phyloP scores from a whole-genome alignment of 2,329 filamentous ascomycete species.

The Cytospora leucostoma region DNA sequence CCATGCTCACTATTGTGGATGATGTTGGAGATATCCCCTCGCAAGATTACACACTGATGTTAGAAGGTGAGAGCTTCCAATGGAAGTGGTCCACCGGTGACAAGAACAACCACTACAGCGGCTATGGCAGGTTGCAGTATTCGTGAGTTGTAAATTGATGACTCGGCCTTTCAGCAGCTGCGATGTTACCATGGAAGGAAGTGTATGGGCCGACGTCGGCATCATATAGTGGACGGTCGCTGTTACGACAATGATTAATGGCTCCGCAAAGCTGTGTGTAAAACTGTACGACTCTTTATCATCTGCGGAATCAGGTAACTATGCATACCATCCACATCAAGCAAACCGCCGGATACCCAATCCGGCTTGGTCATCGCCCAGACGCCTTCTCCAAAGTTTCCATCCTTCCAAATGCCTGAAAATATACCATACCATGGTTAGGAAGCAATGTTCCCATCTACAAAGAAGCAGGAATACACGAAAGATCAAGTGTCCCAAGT shows the following conservation, averaged over 20 bases:
- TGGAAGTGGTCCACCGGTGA: neutral
- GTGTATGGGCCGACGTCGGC: neutral
- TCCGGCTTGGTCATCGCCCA: conserved; percentile 18
- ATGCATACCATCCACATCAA: conserved; percentile 12
- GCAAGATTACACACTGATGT: too few species aligned
- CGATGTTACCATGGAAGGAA: neutral
- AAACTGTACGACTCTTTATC: conserved; percentile 1
- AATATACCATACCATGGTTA: neutral
- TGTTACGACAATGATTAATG: neutral
- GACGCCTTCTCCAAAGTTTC: conserved; percentile 24
- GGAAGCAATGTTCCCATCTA: neutral
- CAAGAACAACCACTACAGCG: too few species aligned
- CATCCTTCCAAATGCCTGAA: conserved; percentile 16
- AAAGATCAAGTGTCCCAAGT: conserved; percentile 2
- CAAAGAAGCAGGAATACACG: conserved; percentile 11
- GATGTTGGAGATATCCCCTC: neutral
- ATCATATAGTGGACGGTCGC: neutral
- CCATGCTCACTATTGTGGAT: neutral
- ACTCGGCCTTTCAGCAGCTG: neutral
- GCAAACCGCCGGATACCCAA: conserved; percentile 16
- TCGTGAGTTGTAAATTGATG: neutral
- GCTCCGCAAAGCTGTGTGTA: neutral
- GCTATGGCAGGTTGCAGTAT: neutral
- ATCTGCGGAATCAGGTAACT: neutral
- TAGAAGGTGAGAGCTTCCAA: neutral